Evolutionary conservation across 331 rosid genomes (phyloP).

Genomic region (Acacia pycnantha): DNA sequence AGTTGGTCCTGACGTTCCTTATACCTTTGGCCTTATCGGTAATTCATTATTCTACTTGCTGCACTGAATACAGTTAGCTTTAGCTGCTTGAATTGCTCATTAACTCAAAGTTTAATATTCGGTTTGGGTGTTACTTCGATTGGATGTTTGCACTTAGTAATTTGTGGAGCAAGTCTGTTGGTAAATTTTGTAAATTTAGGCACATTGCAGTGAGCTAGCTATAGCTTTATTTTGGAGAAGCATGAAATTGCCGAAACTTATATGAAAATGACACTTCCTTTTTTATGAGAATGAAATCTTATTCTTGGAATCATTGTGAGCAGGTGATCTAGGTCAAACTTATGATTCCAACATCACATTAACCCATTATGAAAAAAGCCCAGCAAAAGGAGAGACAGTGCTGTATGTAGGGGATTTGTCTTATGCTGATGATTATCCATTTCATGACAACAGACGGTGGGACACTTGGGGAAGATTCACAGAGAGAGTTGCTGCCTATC

Average conservation of each 20-base stretch:
- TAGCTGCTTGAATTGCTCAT: neutral
- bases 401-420: slow-evolving; percentile 28
- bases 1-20: slow-evolving; percentile 41
- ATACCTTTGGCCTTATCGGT: slow-evolving; percentile 36
- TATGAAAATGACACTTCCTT: neutral
- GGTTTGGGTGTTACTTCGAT: neutral
- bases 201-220: neutral
- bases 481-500: slow-evolving; percentile 68
- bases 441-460: slow-evolving; percentile 71
- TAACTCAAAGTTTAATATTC: neutral
- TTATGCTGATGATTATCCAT: slow-evolving; percentile 57
- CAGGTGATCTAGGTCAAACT: slow-evolving; percentile 79
- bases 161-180: neutral
- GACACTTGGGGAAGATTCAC: slow-evolving; percentile 80
- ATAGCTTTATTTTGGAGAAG: neutral
- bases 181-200: neutral
- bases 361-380: slow-evolving; percentile 57
- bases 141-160: neutral
- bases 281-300: neutral
- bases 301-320: slow-evolving; percentile 4
- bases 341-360: slow-evolving; percentile 72
- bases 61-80: neutral
- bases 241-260: neutral
- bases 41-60: neutral
- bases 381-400: slow-evolving; percentile 23